Conservation (phyloP, 495 filamentous ascomycete genomes). For the Neurospora sp. region DNA sequence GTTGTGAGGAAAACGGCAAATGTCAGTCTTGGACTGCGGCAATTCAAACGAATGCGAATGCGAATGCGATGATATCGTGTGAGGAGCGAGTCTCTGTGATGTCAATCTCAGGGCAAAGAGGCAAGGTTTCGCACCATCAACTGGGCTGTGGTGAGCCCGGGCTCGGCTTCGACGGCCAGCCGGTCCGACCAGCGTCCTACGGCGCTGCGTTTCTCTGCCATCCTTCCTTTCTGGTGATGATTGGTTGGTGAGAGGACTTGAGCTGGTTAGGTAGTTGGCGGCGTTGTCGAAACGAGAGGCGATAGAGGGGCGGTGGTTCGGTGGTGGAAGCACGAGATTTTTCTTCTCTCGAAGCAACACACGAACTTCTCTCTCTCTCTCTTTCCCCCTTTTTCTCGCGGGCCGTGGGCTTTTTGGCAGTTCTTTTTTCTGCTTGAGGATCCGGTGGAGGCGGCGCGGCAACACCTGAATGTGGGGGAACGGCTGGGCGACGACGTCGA, state of each 20-base stretch:
- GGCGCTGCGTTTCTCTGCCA: slow-evolving; percentile 6
- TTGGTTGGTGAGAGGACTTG: background rate
- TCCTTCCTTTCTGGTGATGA: background rate
- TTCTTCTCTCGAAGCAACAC: background rate
- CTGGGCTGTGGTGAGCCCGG: slow-evolving; percentile 72
- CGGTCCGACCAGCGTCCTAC: slow-evolving; percentile 35
- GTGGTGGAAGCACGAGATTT: background rate
- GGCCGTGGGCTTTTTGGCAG: background rate
- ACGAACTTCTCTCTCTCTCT: background rate
- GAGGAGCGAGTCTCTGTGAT: background rate
- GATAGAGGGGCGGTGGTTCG: background rate
- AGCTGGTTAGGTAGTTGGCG: background rate
- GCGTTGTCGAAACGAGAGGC: background rate
- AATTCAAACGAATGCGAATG: background rate
- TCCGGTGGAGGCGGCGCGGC: too few species aligned
- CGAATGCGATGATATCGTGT: background rate
- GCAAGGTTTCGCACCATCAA: slow-evolving; percentile 48
- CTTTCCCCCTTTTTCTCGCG: background rate
- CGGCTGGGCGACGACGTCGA: background rate
- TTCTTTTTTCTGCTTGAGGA: background rate
- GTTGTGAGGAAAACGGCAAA: slow-evolving; percentile 4
- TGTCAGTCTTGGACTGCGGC: background rate
- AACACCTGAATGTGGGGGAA: too few species aligned
- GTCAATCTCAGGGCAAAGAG: background rate
- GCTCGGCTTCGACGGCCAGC: slow-evolving; percentile 62